Percentiles rank a stretch among this genome's conserved stretches.
Evolutionary conservation across 768 basidiomycete species (phyloP).

Genomic region (Nidularia pulvinata): DNA sequence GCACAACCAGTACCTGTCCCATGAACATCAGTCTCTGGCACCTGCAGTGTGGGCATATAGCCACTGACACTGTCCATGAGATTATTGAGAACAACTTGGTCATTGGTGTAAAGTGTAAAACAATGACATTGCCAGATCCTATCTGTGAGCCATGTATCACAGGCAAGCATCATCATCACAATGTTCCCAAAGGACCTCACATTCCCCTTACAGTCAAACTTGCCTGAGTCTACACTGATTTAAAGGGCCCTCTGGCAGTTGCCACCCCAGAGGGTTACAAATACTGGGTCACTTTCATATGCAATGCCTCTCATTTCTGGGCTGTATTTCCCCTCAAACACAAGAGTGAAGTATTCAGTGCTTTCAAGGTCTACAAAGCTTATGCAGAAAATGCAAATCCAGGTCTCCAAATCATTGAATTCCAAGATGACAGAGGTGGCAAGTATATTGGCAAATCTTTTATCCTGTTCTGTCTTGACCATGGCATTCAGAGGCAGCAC

Average conservation of each 20-base stretch:
- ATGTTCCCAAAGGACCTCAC: not conserved
- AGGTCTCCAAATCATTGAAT: not conserved
- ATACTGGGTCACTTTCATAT: conserved; percentile 28
- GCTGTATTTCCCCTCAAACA: conserved; percentile 12
- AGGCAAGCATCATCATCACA: not conserved
- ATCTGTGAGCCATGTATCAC: not conserved
- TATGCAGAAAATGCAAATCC: not conserved
- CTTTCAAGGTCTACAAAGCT: not conserved
- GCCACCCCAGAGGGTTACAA: conserved; percentile 11
- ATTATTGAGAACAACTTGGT: not conserved
- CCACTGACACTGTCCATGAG: not conserved
- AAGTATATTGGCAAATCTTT: not conserved
- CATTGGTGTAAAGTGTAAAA: not conserved
- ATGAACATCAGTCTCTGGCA: not conserved
- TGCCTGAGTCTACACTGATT: not conserved
- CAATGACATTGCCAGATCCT: not conserved
- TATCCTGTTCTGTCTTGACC: not conserved
- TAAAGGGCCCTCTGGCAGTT: conserved; percentile 19
- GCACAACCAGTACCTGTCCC: not conserved
- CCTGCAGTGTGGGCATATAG: not conserved
- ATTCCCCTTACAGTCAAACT: not conserved
- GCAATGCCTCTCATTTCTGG: conserved; percentile 14
- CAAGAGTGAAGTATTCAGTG: conserved; percentile 14
- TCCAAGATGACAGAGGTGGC: not conserved
- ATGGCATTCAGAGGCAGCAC: not conserved